phyloP scores from a whole-genome alignment of 352 stramenopile species.

The Poterioochromonas sp. region DNA sequence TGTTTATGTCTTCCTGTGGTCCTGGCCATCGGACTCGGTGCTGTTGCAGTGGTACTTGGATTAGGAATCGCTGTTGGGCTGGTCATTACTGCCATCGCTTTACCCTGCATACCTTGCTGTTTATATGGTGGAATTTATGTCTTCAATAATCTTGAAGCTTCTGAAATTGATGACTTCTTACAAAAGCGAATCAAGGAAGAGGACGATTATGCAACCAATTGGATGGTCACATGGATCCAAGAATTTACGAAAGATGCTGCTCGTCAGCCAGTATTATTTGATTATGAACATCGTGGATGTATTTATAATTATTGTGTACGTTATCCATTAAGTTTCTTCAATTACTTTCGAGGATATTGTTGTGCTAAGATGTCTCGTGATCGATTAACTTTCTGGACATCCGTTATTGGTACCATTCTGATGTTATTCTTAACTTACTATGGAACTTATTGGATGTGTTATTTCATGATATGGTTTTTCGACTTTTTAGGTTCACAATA shows the following conservation, averaged over 20 bases:
- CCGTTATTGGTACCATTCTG: not conserved
- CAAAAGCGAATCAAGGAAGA: not conserved
- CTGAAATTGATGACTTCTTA: not conserved
- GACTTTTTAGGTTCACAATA: not conserved
- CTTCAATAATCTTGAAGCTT: not conserved
- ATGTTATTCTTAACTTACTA: not conserved
- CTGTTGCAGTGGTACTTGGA: not conserved
- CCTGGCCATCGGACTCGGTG: not conserved
- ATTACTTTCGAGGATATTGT: not conserved
- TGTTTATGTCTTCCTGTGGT: not conserved
- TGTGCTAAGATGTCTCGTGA: not conserved
- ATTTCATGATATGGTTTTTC: not conserved
- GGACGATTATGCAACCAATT: not conserved
- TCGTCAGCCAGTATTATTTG: not conserved
- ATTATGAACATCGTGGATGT: not conserved
- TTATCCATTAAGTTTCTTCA: not conserved
- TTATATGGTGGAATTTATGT: not conserved
- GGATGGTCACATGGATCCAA: not conserved
- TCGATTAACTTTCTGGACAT: not conserved
- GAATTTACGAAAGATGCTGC: not conserved
- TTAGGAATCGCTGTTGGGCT: not conserved
- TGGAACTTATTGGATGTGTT: not conserved
- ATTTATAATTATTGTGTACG: not conserved
- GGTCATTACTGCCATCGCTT: not conserved
- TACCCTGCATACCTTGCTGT: not conserved